Base-by-base conservation (phyloP, 768 basidiomycete species). In the Mycena latifolia region DNA sequence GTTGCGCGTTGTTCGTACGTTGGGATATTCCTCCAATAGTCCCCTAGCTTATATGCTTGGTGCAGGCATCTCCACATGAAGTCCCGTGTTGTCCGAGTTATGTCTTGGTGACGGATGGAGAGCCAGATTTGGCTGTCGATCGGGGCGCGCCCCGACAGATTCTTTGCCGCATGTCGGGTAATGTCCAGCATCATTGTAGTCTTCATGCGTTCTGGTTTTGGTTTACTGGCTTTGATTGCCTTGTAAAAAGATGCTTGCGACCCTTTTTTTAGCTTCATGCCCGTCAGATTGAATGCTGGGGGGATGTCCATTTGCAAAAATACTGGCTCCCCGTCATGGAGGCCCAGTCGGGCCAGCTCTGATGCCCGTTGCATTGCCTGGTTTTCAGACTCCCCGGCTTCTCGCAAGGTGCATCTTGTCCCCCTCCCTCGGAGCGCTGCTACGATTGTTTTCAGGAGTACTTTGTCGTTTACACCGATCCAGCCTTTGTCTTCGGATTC, bases 1-100 rank as follows among this genome's bases (percentile, higher is more conserved):
- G 17, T 41, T 37, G 22, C 58, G 14, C 58, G 25, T 2, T 60
- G 47, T 60, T 59, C 46, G 24, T 50, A 59, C 17, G n/a, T 33
- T 11, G 57, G 33, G 3, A 50, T 37, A 35, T 28, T 37, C 6
- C 37, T 59, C 46, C 3, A 59, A 46, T 12, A 4, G 24, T 37
- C 35, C 37, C 57, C 57, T 48, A 27, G 48, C 57, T 14, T 35
- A 46, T 18, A 59, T 48, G 20, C 14, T 37, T 18, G 31, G 25
- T 15, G 57, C 6, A 20, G 37, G 37, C 10, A 45, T 28, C 31
- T 9, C 31, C 7, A 33, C 52, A 6, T 24, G 47, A 28, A 50
- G 24, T 27, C 43, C 33, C 12, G 31, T 31, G 43, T 28, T 33
- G n/a, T 46, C 45, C 11, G 46, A 7, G 10, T 54, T 33, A 39